Evolutionary conservation across 2,329 filamentous ascomycete genomes (phyloP), one percentile per base, ranked within the genome.

Genomic region (Diaporthe batatas): DNA sequence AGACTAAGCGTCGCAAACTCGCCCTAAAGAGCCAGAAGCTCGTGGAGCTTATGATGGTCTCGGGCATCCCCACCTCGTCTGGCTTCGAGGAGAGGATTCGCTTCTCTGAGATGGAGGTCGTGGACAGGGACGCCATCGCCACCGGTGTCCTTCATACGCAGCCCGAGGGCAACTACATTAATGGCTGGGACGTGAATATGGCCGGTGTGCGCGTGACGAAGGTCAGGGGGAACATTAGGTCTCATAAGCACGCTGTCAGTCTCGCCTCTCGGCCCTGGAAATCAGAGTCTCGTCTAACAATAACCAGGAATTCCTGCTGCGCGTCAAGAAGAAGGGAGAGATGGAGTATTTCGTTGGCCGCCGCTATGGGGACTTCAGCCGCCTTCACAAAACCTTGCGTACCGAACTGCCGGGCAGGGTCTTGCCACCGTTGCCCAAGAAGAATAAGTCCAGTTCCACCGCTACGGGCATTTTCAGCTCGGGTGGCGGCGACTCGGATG

Each of bases 1-100:
- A 98, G 83, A 98, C 96, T 12, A 99, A 99, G 86, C 90, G 96
- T 73, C 89, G 92, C 76, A 99, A 99, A 83, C 85, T 99, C 76
- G 96, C 96, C 4, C 87, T 92, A 78, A 99, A 99, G 88, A 94
- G 94, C 62, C 92, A 96, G 82, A 99, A 99, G 85, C 86, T 99
- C 72, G 94, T 99, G 14, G 96, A 99, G 86, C 87, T 99, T 74
- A 99, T 99, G 96, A 98, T 99, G 95, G 96, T 99, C 11, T 98
- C 96, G 10, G 96, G 96, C 49, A 93, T 99, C 72, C 94, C 94
- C 44, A 99, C 96, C 0, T 95, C 96, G 5, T 98, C 95, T 6
- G 96, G 96, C 2, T 99, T 98, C 81, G 96, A 99, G 83, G 96
- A 99, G 85, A 91, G 96, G 72, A 98, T 99, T 79, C 91, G 95